Evolutionary conservation across 176 grass and related monocot genomes (phyloP), one percentile per base, ranked within the genome.

Genomic region (Oryza punctata): DNA sequence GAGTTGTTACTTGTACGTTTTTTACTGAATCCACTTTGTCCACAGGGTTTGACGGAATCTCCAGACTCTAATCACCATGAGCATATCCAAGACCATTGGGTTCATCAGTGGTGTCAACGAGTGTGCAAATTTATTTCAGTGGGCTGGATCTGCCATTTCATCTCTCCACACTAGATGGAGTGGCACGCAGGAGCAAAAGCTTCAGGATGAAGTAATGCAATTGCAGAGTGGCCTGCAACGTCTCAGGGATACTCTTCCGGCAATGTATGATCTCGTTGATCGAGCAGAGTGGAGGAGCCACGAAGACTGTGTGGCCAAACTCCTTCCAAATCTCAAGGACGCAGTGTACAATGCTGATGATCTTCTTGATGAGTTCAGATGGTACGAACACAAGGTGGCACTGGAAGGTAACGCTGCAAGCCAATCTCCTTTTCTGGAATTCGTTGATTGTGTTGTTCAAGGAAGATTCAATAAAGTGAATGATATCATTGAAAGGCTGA

Each of bases 401-500:
- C 11, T 81, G 0, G 47, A 70, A 9, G 47, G 66, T 8, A 59
- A 70, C 5, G 32, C 32, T 26, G 21, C 29, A 0, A 70, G 11
- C 45, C 13, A 6, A 19, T 19, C 49, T 7, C 0, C 6, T 59
- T 23, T 30, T 37, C 3, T 33, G 16, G 66, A 81, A 1, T 81
- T 81, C 19, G 21, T 59, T 11, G 7, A 9, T 1, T 2, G 9
- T 12, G n/a, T 70, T 21, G 26, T 15, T 69, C 29, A 11, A 41
- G 66, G 46, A 4, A 70, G 66, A 21, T 70, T 27, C 46, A 81
- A 59, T 47, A 40, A 70, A 59, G 66, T 81, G 66, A 37, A 14
- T 37, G 12, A 54, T 81, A 69, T 40, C 46, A 66, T 47, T 3
- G 67, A 25, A 16, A 70, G 18, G 30, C 0, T 67, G 1, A 5